phyloP scores from a whole-genome alignment of 805 yeast genomes.

The Clavispora carvajalis region DNA sequence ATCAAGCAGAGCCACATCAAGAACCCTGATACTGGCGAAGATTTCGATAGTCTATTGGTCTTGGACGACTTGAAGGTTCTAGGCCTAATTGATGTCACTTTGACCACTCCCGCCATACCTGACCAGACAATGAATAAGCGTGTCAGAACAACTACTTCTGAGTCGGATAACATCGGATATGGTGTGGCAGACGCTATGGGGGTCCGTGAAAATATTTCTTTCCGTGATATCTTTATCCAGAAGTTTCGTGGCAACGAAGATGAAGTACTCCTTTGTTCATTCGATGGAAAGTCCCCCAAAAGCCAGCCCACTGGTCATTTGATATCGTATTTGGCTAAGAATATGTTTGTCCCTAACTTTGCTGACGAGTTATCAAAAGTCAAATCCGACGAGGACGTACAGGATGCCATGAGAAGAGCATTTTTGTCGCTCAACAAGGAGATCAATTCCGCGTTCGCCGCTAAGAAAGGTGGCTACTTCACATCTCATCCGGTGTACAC shows the following conservation, averaged over 20 bases:
- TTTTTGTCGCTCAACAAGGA: conserved; percentile 79
- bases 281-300: conserved; percentile 60
- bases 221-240: conserved; percentile 82
- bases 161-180: conserved; percentile 66
- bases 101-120: conserved; percentile 83
- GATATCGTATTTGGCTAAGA: conserved; percentile 69
- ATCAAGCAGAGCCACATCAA: conserved; percentile 61
- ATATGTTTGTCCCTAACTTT: conserved; percentile 60
- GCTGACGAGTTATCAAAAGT: conserved; percentile 56
- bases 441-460: conserved; percentile 57
- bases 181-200: conserved; percentile 93
- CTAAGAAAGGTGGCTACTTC: conserved; percentile 37
- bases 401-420: conserved; percentile 76
- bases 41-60: conserved; percentile 59
- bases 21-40: conserved; percentile 53
- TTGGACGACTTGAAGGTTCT: conserved; percentile 65
- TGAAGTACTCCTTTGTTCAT: conserved; percentile 74
- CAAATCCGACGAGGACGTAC: conserved; percentile 42
- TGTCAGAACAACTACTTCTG: conserved; percentile 85
- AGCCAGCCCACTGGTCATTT: conserved; percentile 47
- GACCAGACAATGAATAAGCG: conserved; percentile 81
- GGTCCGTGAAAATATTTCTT: conserved; percentile 53
- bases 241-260: conserved; percentile 81
- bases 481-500: conserved; percentile 33
- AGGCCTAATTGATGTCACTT: conserved; percentile 93